Conservation (phyloP, 1,284 basidiomycete genomes). For the Trichosporon faecale region DNA sequence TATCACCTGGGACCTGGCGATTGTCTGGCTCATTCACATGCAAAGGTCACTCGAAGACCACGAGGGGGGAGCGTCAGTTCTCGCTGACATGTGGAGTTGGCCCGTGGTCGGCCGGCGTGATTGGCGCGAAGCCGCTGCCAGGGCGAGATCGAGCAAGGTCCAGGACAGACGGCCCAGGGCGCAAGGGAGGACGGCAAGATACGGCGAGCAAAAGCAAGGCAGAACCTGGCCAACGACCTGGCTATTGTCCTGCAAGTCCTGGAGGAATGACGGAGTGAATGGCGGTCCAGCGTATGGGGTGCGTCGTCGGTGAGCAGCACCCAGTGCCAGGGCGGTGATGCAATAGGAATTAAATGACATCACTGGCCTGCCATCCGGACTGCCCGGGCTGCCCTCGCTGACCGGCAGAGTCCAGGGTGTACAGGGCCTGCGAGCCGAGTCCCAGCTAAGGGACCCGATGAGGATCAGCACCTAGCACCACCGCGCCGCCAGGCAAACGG, state of each 20-base stretch:
- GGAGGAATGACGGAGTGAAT: conserved; percentile 5
- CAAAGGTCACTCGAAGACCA: too few relatives aligned
- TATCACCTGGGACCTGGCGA: neutral
- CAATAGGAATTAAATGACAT: conserved; percentile 4
- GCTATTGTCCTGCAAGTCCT: neutral
- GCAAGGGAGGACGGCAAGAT: neutral
- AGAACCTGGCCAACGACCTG: neutral
- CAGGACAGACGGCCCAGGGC: neutral
- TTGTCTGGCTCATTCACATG: neutral
- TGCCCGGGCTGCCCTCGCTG: neutral
- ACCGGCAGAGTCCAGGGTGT: neutral
- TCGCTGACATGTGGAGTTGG: conserved; percentile 2
- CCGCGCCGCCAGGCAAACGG: neutral
- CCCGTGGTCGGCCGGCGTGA: neutral
- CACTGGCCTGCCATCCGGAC: neutral
- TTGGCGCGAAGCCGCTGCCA: neutral
- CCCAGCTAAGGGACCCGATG: neutral
- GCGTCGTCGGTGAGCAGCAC: neutral
- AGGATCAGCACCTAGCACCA: conserved; percentile 3
- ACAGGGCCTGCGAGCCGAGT: neutral
- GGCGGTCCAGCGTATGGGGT: neutral
- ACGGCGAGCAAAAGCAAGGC: neutral
- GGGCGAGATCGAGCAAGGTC: neutral
- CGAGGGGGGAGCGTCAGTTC: neutral
- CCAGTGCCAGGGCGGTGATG: neutral